Conservation (phyloP, 352 stramenopile species). For the Phytophthora pseudosyringae region DNA sequence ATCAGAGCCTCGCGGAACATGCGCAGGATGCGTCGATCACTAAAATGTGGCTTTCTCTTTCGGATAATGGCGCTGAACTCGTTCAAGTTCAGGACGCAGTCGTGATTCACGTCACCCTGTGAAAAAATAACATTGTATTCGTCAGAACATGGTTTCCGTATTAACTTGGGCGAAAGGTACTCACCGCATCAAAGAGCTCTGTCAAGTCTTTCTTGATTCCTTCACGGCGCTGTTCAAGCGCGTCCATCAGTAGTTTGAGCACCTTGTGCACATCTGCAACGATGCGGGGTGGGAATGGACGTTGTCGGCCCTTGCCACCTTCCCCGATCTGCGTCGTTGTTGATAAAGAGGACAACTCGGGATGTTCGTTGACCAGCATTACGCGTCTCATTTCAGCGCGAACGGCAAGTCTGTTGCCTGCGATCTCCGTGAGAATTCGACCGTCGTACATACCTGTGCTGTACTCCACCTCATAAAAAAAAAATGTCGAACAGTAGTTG, state of each 20-base stretch:
- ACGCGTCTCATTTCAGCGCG: conserved; percentile 72
- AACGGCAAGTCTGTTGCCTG: conserved; percentile 70
- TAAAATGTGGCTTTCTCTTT: conserved; percentile 62
- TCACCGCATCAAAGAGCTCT: conserved; percentile 58
- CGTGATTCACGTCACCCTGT: conserved; percentile 78
- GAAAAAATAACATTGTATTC: neutral
- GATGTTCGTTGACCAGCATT: conserved; percentile 50
- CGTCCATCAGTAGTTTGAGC: conserved; percentile 59
- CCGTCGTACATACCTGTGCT: conserved; percentile 69
- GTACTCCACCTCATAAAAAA: conserved; percentile 66
- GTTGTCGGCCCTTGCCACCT: conserved; percentile 12
- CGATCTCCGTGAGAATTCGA: conserved; percentile 51
- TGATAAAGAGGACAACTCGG: conserved; percentile 1
- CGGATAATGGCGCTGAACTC: conserved; percentile 76
- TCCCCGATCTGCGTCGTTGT: conserved; percentile 10
- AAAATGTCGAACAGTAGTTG: neutral
- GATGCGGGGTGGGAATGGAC: conserved; percentile 42
- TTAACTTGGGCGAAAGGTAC: conserved; percentile 2
- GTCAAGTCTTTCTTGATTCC: conserved; percentile 63
- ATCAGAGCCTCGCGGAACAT: conserved; percentile 84
- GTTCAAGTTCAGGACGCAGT: conserved; percentile 69
- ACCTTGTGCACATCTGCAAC: conserved; percentile 69
- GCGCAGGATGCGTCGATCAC: conserved; percentile 67
- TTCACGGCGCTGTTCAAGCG: conserved; percentile 61
- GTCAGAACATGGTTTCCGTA: too few relatives aligned